Evolutionary conservation across 768 basidiomycete species (phyloP).

Genomic region (Daedaleopsis nitida): DNA sequence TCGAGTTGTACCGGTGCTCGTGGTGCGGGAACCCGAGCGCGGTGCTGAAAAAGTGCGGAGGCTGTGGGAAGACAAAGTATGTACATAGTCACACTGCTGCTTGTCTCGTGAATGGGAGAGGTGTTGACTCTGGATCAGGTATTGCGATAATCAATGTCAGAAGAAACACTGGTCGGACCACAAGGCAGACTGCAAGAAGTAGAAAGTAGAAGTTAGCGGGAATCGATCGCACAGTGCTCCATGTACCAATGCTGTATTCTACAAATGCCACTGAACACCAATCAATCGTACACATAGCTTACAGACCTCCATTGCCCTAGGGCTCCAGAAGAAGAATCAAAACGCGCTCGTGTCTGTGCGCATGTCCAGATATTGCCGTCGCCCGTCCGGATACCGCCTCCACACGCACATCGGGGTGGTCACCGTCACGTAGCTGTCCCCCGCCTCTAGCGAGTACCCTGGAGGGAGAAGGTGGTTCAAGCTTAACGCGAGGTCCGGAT

Average conservation of each 20-base stretch:
- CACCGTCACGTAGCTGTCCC: not conserved
- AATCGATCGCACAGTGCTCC: too few relatives aligned
- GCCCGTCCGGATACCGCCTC: not conserved
- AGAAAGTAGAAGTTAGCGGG: not conserved
- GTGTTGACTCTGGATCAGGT: constrained; percentile 31
- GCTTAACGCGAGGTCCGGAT: not conserved
- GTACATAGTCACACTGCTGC: not conserved
- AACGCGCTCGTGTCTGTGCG: too few relatives aligned
- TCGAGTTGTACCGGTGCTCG: constrained; percentile 60
- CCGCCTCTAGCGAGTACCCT: not conserved
- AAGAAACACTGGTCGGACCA: constrained; percentile 39
- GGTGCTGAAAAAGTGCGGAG: constrained; percentile 51
- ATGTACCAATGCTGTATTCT: too few relatives aligned
- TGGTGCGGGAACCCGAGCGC: constrained; percentile 68
- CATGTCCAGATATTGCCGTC: not conserved
- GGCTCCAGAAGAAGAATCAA: too few relatives aligned
- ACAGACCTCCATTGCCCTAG: too few relatives aligned
- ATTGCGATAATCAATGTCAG: constrained; percentile 46
- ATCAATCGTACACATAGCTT: too few relatives aligned
- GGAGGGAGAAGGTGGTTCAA: not conserved
- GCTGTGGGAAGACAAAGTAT: constrained; percentile 45
- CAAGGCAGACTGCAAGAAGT: constrained; percentile 32
- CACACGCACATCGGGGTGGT: not conserved
- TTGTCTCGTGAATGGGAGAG: not conserved
- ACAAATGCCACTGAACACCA: too few relatives aligned